A percentile compares a stretch with the other conserved stretches of the same genome.
These are phyloP conservation scores for Alternaria postmessia DNA, from an alignment of 2,329 filamentous ascomycete genomes.

Conservation along the genomic window DNA sequence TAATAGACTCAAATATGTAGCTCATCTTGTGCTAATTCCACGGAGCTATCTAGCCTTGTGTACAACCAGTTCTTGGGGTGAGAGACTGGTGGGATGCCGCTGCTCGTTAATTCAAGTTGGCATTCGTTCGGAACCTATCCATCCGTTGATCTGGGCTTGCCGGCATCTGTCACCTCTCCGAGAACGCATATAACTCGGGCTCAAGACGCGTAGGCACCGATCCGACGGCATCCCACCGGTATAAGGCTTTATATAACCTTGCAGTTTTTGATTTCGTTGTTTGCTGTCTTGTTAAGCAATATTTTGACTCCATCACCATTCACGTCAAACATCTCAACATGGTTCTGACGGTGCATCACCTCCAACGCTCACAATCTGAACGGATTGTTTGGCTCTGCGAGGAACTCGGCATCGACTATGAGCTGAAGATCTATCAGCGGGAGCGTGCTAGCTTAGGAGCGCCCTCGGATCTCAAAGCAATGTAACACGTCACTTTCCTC, in stretches of 20 bases:
- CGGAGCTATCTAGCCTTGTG: too few relatives aligned
- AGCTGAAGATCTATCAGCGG: slow-evolving; percentile 53
- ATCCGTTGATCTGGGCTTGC: neutral
- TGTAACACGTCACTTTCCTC: neutral
- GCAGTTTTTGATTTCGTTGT: neutral
- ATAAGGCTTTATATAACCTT: neutral
- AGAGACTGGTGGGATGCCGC: too few relatives aligned
- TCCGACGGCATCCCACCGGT: neutral
- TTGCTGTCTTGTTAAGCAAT: neutral
- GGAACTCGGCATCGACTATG: slow-evolving; percentile 65
- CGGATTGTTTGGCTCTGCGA: slow-evolving; percentile 70
- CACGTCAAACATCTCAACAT: slow-evolving; percentile 8
- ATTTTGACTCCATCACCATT: neutral
- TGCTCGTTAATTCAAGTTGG: too few relatives aligned
- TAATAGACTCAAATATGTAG: too few relatives aligned
- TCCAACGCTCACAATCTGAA: slow-evolving; percentile 64
- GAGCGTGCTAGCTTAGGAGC: slow-evolving; percentile 52
- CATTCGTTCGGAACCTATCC: neutral
- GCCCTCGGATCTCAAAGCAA: slow-evolving; percentile 22
- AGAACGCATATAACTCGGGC: neutral
- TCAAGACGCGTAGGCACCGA: neutral
- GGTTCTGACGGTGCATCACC: slow-evolving; percentile 37
- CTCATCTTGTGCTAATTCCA: too few relatives aligned
- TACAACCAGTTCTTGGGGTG: too few relatives aligned
- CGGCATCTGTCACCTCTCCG: neutral